Base-by-base conservation (phyloP, 257 asterid genomes). In the Avicennia marina region DNA sequence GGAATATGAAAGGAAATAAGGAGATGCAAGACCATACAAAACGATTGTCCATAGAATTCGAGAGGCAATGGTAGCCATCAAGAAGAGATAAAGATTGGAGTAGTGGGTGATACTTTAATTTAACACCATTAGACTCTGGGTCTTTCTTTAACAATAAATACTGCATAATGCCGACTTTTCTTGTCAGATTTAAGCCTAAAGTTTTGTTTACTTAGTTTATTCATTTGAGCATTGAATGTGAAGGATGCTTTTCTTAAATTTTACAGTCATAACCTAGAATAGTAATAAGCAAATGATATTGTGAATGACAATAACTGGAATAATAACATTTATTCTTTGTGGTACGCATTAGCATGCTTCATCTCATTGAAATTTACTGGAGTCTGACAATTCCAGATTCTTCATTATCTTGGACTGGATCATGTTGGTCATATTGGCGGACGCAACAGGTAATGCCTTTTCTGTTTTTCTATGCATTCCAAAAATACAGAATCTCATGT, bases 371-470 rank as follows among this genome's bases (percentile, higher is more conserved):
- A 45, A 58, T 58, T 72, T 34, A 58, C 33, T 32, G 22, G 50
- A 52, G 45, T 70, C n/a, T 71, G n/a, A 58, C 42, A 25, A 29
- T 76, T 73, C 38, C 87, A 90, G 98, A 87, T 84, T 78, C 96
- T 90, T 63, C 98, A 90, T 72, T 90, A 84, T 79, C 98, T 90
- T 74, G 98, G 98, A 62, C 57, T 90, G 85, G 98, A 90, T 71
- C 98, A 90, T 56, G 94, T 84, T 73, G 98, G 98, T 54, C 98
- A 90, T 58, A 83, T 70, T 64, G 98, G 95, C 13, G 98, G 98
- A 45, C 95, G 96, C 70, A 78, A 72, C 58, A 87, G 94, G 96
- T 84, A 66, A 39, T 32, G 22, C 2, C 13, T 24, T 58, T 58
- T 61, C 42, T 29, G 7, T 21, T 68, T 65, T 54, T 21, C 51